Conservation (phyloP, 306 rosid species). For the Quercus ilex region DNA sequence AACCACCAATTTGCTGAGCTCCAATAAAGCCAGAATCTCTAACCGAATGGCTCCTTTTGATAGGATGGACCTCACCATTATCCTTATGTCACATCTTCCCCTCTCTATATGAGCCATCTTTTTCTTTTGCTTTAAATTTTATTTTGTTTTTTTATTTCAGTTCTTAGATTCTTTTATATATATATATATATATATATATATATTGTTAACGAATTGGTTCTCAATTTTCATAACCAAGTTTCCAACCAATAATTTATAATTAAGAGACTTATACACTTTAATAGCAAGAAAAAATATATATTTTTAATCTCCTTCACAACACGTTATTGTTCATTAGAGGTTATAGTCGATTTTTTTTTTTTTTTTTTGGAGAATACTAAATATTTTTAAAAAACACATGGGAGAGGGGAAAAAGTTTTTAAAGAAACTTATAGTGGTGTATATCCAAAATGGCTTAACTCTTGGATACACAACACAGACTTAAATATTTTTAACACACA, state of each 20-base stretch:
- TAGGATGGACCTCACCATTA: conserved; percentile 28
- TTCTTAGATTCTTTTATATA: neutral
- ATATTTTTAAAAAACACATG: too few relatives aligned
- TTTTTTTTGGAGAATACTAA: too few relatives aligned
- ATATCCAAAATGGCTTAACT: too few relatives aligned
- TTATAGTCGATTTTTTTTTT: too few relatives aligned
- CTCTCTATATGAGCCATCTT: conserved; percentile 15
- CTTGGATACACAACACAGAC: too few relatives aligned
- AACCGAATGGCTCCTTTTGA: conserved; percentile 6
- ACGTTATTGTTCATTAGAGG: neutral
- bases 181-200: too few relatives aligned
- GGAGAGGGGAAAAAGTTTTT: too few relatives aligned
- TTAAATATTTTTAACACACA: too few relatives aligned
- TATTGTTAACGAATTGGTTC: neutral
- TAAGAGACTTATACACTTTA: too few relatives aligned
- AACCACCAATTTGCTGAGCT: conserved; percentile 5
- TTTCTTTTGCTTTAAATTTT: neutral
- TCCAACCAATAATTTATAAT: too few relatives aligned
- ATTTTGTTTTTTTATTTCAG: neutral
- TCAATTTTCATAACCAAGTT: neutral
- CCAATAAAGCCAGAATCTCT: conserved; percentile 19
- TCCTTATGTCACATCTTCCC: conserved; percentile 17
- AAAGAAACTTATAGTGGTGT: too few relatives aligned
- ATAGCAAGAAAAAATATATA: too few relatives aligned
- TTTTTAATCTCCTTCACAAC: neutral